Percentiles rank a stretch among this genome's conserved stretches.
Evolutionary conservation across 2,329 filamentous ascomycete species (phyloP).

Genomic region (Aspergillus ustus): DNA sequence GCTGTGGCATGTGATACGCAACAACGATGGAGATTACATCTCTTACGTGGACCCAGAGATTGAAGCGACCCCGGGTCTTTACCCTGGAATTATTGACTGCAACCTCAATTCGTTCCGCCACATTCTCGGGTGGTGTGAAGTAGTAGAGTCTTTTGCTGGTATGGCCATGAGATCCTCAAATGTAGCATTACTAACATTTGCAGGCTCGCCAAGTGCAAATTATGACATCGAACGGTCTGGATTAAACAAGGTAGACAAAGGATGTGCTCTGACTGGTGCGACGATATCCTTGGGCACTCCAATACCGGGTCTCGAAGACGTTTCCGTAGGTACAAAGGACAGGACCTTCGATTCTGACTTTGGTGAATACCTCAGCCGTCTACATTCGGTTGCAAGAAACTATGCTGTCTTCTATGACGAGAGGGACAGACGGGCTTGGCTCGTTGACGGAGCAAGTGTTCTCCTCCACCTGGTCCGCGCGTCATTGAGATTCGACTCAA

Average conservation of each 20-base stretch:
- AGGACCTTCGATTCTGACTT: neutral
- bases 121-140: neutral
- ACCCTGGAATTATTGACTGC: neutral
- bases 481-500: neutral
- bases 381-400: neutral
- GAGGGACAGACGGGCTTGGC: neutral
- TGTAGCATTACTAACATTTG: neutral
- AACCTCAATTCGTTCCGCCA: neutral
- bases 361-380: neutral
- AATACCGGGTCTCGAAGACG: neutral
- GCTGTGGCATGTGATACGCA: neutral
- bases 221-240: neutral
- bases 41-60: neutral
- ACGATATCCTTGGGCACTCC: neutral
- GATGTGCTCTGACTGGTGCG: neutral
- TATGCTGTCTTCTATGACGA: neutral
- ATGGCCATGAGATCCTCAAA: neutral
- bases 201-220: neutral
- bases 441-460: neutral
- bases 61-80: neutral
- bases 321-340: neutral
- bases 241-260: neutral
- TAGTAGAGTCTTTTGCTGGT: neutral
- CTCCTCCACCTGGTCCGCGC: neutral
- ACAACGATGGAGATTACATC: neutral